Base-by-base conservation (phyloP, 768 basidiomycete genomes). In the Plicaturopsis crispa region DNA sequence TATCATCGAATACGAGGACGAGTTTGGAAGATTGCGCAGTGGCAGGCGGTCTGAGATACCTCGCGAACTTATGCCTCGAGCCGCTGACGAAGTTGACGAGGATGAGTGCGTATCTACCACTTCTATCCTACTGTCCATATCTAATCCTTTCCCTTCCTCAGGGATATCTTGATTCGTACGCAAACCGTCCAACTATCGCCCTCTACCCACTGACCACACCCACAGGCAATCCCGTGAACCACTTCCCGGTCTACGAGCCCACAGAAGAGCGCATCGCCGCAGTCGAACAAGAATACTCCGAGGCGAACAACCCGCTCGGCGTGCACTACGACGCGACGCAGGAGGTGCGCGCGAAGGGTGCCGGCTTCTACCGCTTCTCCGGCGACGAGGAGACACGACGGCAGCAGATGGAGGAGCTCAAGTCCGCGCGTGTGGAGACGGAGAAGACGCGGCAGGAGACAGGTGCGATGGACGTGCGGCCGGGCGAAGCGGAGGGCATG, bases 281-380 rank as follows among this genome's bases (percentile, higher is more conserved):
- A 40, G 82, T 92, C 38, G 75, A 73, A 40, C 79, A 79, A 40
- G 73, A 77, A 12, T 65, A 75, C 28, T 72, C 80, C 2, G 87
- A 92, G 46, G 63, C 38, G 6, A 73, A 81, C 45, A 84, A 81
- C 33, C 85, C 84, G 1, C 68, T 87, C 5, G 67, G 73, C 8
- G 59, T 70, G 3, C 90, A 96, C 57, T 99, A 89, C 54, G 87
- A 97, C 54, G 75, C 88, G 0, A 69, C 75, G 1, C 64, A 61
- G 36, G 94, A 99, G 60, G 80, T 85, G 14, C 85, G 96, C 12
- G 77, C 84, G 10, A 84, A 82, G 56, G 96, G 87, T 31, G 93
- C 94, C 1, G 92, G 78, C 1, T 89, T 85, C 61, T 96, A 94
- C 57, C 84, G 88, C 54, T 93, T 98, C 59, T 88, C 89, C 10